Percentiles rank a stretch among this genome's conserved stretches.
phyloP scores from a whole-genome alignment of 768 basidiomycete genomes.

The Terana coerulea region DNA sequence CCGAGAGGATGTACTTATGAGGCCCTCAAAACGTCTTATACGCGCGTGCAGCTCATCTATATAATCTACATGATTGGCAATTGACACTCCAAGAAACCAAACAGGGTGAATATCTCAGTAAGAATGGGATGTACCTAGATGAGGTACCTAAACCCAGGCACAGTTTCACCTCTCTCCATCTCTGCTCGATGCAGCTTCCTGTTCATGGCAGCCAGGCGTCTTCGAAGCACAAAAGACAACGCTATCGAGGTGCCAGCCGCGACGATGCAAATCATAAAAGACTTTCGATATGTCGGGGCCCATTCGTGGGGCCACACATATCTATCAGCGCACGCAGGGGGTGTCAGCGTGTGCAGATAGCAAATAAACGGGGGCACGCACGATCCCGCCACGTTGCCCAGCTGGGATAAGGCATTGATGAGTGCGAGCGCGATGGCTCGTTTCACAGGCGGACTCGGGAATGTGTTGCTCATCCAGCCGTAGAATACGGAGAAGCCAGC shows the following conservation, averaged over 20 bases:
- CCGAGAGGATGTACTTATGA: too few relatives aligned
- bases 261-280: constrained; percentile 44
- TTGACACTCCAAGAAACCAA: too few relatives aligned
- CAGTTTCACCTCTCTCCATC: constrained; percentile 35
- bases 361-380: constrained; percentile 18
- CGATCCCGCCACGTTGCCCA: constrained; percentile 81
- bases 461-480: constrained; percentile 48
- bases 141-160: constrained; percentile 47
- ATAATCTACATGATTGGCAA: too few relatives aligned
- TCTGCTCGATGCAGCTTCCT: constrained; percentile 33
- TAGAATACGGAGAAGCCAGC: constrained; percentile 64
- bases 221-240: constrained; percentile 28
- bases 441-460: constrained; percentile 68
- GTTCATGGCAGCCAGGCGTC: constrained; percentile 23
- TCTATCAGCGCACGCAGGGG: too few relatives aligned
- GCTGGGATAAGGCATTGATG: constrained; percentile 74
- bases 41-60: too few relatives aligned
- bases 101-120: too few relatives aligned
- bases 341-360: not conserved
- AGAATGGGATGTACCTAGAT: too few relatives aligned
- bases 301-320: constrained; percentile 66
- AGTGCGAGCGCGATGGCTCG: constrained; percentile 74
- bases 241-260: constrained; percentile 25
- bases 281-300: constrained; percentile 67
- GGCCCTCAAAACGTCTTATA: too few relatives aligned